Base-by-base conservation (phyloP, 352 stramenopile species). In the Plasmopara viticola region DNA sequence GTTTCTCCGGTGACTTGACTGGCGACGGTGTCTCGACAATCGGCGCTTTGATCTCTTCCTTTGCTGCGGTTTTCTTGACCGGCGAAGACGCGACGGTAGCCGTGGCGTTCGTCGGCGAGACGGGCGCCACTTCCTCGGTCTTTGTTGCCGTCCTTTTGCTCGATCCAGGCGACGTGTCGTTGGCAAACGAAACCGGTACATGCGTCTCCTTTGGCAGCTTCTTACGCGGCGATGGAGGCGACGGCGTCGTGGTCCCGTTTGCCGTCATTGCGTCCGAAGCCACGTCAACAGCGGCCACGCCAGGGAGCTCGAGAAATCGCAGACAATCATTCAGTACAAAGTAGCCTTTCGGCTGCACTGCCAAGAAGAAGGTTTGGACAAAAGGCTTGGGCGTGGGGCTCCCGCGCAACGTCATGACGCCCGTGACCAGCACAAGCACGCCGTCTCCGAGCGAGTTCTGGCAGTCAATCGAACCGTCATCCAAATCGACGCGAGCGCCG, bases 241-340 rank as follows among this genome's bases (percentile, higher is more conserved):
- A 13, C 10, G 25, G 8, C 44, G 47, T 48, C 37, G 30, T 51
- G 7, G 48, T 46, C 5, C 44, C 51, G 34, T 66, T 58, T 5
- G 56, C 46, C 51, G 58, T 63, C 18, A 46, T 25, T 25, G 20
- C 50, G n/a, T 31, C 47, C 6, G n/a, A n/a, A 10, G 38, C 38
- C 20, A 55, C 62, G 13, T 61, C 48, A 9, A 60, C 49, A 35
- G 56, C 34, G 9, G 40, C 37, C 38, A 38, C 18, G 0, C 62
- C 65, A 2, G 77, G 66, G 10, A 92, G 59, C 57, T 90, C 79
- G 6, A 94, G 60, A 72, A 94, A 92, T 39, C 84, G 79, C 58
- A 94, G 55, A 58, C 82, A 89, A 57, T 94, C 84, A 58, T 94
- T 94, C 29, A 92, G 60, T 49, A 94, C 79, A 68, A 94, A 94